Base-by-base conservation (phyloP, 148 eudicot genomes). In the Salicornia ramosissima region DNA sequence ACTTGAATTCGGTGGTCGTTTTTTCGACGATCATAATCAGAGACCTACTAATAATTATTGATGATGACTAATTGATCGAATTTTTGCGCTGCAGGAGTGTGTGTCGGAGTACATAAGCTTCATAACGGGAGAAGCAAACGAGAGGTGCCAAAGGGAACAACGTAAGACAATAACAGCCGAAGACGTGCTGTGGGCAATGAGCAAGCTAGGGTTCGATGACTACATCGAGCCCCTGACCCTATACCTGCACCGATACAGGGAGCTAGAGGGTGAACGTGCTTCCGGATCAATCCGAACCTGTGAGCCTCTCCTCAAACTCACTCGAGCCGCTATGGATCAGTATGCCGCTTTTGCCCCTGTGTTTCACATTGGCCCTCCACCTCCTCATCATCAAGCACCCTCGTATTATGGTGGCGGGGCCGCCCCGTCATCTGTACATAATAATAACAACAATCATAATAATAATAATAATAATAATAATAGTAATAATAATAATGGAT, bases 31-130 rank as follows among this genome's bases (percentile, higher is more conserved):
- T n/a, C n/a, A n/a, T n/a, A n/a, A n/a, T n/a, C n/a, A n/a, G n/a
- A n/a, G n/a, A n/a, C n/a, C n/a, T n/a, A n/a, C n/a, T n/a, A n/a
- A n/a, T n/a, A n/a, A n/a, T n/a, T n/a, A n/a, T n/a, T n/a, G n/a
- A n/a, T n/a, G n/a, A n/a, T n/a, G n/a, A n/a, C n/a, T n/a, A n/a
- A n/a, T n/a, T n/a, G n/a, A n/a, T n/a, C n/a, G n/a, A n/a, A n/a
- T n/a, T n/a, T n/a, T n/a, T n/a, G n/a, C n/a, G n/a, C 16, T 33
- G 64, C 71, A 74, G 30, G 98, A 93, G 24, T 90, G 98, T 42
- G 98, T 93, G 22, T 93, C 98, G 0, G 98, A 93, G 82, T 90
- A 73, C 89, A 93, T 93, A 47, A 90, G 98, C 84, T 93, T 93
- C 80, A 81, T 93, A 52, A 93, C 98, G 0, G 89, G 98, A 1